Conservation (phyloP, 1,284 basidiomycete species). For the Rhodotorula glutinis region DNA sequence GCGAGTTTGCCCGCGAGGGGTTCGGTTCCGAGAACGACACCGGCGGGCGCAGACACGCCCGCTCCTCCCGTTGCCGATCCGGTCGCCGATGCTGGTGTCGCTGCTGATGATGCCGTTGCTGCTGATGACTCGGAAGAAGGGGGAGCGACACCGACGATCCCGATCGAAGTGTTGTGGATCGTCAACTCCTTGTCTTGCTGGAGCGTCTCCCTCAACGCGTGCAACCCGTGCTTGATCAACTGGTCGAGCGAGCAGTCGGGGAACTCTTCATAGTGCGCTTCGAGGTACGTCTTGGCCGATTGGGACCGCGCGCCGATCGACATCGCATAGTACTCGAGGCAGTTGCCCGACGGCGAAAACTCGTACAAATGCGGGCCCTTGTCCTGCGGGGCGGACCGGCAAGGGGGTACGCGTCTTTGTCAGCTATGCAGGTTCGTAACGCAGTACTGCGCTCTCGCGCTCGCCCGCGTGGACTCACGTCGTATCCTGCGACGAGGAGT, state of each 20-base stretch:
- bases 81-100: background rate
- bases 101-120: background rate
- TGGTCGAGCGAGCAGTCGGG: slow-evolving; percentile 68
- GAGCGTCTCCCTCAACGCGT: slow-evolving; percentile 87
- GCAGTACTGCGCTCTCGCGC: no score
- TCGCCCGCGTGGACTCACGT: slow-evolving; percentile 59
- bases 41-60: background rate
- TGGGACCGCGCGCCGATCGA: slow-evolving; percentile 96
- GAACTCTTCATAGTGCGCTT: slow-evolving; percentile 88
- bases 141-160: slow-evolving; percentile 59
- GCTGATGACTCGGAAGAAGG: slow-evolving; percentile 3
- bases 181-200: slow-evolving; percentile 96
- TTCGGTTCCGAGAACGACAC: slow-evolving; percentile 1
- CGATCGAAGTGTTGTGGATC: slow-evolving; percentile 85
- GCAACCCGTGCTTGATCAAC: slow-evolving; percentile 83
- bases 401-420: background rate
- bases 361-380: slow-evolving; percentile 92
- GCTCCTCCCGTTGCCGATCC: no score
- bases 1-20: slow-evolving; percentile 56
- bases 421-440: no score
- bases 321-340: slow-evolving; percentile 98
- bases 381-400: slow-evolving; percentile 2
- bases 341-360: slow-evolving; percentile 95
- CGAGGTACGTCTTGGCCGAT: slow-evolving; percentile 97
- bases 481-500: slow-evolving; percentile 94